Evolutionary conservation across 2,329 filamentous ascomycete genomes (phyloP).

Genomic region (Aspergillus niger): DNA sequence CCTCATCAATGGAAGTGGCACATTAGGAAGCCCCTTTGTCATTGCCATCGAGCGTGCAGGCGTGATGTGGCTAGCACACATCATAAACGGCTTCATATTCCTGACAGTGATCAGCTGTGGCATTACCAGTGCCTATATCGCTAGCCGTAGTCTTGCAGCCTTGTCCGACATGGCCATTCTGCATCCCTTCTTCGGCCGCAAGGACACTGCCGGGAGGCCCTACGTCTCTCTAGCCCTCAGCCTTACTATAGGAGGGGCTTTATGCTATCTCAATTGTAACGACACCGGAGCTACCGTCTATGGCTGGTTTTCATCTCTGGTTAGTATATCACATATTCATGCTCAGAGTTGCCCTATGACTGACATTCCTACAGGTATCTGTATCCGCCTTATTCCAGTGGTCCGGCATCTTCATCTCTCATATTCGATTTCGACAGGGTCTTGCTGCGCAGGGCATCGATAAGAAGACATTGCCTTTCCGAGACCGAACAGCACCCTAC

Average conservation of each 20-base stretch:
- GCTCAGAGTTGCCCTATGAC: neutral
- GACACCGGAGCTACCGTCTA: constrained; percentile 32
- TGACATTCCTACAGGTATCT: constrained; percentile 21
- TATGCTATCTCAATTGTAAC: constrained; percentile 38
- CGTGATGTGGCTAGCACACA: constrained; percentile 34
- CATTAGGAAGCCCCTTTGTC: constrained; percentile 35
- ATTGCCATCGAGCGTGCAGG: constrained; percentile 32
- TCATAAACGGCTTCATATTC: constrained; percentile 39
- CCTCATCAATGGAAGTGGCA: constrained; percentile 32
- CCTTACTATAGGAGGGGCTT: constrained; percentile 32
- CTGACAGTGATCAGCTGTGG: constrained; percentile 38
- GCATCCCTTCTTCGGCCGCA: constrained; percentile 25
- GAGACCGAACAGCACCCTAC: constrained; percentile 28
- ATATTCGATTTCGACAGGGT: constrained; percentile 31
- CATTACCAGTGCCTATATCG: constrained; percentile 38
- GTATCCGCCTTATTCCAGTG: constrained; percentile 36
- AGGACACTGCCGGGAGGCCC: constrained; percentile 31
- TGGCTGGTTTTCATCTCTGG: constrained; percentile 36
- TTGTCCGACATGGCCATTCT: constrained; percentile 32
- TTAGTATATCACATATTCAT: constrained; percentile 5
- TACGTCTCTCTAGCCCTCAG: constrained; percentile 33
- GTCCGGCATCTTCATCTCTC: constrained; percentile 30
- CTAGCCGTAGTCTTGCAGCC: constrained; percentile 36
- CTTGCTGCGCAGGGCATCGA: constrained; percentile 31
- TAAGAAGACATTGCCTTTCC: constrained; percentile 28